Evolutionary conservation across 805 yeast genomes (phyloP), one percentile per base, ranked within the genome.

Genomic region (Dipodascus geniculatus): DNA sequence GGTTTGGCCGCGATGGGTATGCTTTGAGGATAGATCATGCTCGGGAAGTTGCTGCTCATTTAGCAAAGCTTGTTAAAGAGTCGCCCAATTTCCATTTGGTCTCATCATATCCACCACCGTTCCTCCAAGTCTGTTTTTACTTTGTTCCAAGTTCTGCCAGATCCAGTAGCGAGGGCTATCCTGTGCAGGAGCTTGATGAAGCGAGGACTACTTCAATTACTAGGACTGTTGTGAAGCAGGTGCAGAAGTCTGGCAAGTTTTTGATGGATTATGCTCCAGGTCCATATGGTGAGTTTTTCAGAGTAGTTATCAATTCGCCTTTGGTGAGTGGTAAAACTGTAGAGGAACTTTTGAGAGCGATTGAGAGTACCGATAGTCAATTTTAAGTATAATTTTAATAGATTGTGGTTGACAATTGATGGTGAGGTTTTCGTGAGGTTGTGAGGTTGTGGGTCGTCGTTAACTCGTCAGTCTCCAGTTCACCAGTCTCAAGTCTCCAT

Each of bases 231-330:
- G 85, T 86, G 2, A 63, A 75, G 8, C 74, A 73, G 57, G 71
- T 87, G 53, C 88, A 83, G 59, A 65, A 71, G 23, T 65, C 72
- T 42, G 87, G 88, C n/a, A 74, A 78, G 61, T 87, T 83, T 63
- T 70, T 87, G 60, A 76, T 87, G 38, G 96, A 87, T 65, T 87
- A 79, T 65, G 83, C 95, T 17, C 95, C 95, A 1, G 61, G 68
- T 3, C 62, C 68, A 1, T 69, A 74, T 20, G 95, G 95, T 3
- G 93, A 86, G 66, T 87, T 87, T 63, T 87, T 87, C 73, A 72
- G 96, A 54, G 91, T 85, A 14, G 96, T 87, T 3, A 81, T 87
- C 67, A 84, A 84, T 66, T 80, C 89, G 51, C 93, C 95, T 1
- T 71, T 62, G 56, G 44, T 38, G 14, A 19, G 38, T 23, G 53